Conservation (phyloP, 306 rosid genomes). For the Crotalaria pallida region DNA sequence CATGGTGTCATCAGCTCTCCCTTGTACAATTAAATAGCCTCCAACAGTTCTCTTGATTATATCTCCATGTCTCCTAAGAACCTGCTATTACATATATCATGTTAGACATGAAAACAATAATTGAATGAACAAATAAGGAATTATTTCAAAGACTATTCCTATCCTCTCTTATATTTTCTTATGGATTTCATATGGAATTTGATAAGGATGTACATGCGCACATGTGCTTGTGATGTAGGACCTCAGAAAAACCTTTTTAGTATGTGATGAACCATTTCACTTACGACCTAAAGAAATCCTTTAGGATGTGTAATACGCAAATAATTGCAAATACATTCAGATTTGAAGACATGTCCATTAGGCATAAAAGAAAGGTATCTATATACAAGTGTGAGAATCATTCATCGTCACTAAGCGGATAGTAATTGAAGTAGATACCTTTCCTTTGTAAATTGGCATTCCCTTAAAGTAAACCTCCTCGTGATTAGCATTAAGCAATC, state of each 20-base stretch:
- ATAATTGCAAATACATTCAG: background rate
- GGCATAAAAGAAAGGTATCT: background rate
- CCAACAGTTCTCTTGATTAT: constrained; percentile 60
- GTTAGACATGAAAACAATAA: background rate
- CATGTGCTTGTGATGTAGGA: background rate
- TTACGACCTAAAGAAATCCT: background rate
- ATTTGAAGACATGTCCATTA: background rate
- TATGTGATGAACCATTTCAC: background rate
- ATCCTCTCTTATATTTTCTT: background rate
- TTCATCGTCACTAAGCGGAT: background rate
- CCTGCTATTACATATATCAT: constrained; percentile 34
- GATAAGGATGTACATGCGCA: background rate
- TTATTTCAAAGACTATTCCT: background rate
- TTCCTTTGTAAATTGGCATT: constrained; percentile 85
- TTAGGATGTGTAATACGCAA: background rate
- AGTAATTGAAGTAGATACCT: constrained; percentile 38
- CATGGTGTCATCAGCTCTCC: constrained; percentile 95
- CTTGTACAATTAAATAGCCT: constrained; percentile 66
- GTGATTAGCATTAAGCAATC: constrained; percentile 75
- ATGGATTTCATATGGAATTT: background rate
- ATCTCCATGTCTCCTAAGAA: constrained; percentile 87
- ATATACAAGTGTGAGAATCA: constrained; percentile 9
- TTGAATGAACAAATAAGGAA: background rate
- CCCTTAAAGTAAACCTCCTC: constrained; percentile 78
- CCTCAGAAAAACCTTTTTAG: background rate